phyloP scores from a whole-genome alignment of 768 basidiomycete genomes.

The Royoungia palumana region DNA sequence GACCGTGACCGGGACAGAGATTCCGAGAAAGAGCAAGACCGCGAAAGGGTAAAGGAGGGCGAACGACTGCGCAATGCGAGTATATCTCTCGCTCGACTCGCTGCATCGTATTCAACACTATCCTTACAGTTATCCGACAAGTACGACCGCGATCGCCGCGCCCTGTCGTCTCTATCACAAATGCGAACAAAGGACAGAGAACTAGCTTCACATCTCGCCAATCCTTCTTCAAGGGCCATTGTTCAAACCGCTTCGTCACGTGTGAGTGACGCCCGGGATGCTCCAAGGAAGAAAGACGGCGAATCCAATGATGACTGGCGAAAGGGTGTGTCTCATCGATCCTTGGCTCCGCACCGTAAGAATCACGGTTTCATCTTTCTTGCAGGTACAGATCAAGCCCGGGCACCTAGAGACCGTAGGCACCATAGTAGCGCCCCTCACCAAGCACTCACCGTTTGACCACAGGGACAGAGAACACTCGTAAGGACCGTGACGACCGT shows the following conservation, averaged over 20 bases:
- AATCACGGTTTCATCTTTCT: background rate
- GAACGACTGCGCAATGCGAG: slow-evolving; percentile 71
- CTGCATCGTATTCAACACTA: slow-evolving; percentile 4
- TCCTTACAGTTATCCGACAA: slow-evolving; percentile 74
- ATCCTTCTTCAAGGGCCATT: slow-evolving; percentile 41
- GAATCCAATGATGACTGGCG: slow-evolving; percentile 84
- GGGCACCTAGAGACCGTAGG: slow-evolving; percentile 61
- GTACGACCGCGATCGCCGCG: slow-evolving; percentile 78
- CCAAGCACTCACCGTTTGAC: slow-evolving; percentile 7
- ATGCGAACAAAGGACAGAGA: slow-evolving; percentile 69
- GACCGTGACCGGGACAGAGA: slow-evolving; percentile 55
- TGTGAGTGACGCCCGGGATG: slow-evolving; percentile 56
- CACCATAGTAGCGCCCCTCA: background rate
- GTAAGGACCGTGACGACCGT: slow-evolving; percentile 58
- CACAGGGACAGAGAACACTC: slow-evolving; percentile 53
- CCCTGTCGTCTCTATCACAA: slow-evolving; percentile 44
- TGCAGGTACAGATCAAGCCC: slow-evolving; percentile 46
- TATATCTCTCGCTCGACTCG: slow-evolving; percentile 1
- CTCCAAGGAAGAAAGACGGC: slow-evolving; percentile 62
- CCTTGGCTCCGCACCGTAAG: background rate
- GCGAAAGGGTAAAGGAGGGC: slow-evolving; percentile 71
- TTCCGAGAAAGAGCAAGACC: slow-evolving; percentile 47
- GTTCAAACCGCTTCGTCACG: slow-evolving; percentile 42
- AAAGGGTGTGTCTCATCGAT: slow-evolving; percentile 52
- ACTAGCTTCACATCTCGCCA: slow-evolving; percentile 52